These are phyloP conservation scores for Ceratobasidium sp. DNA, from an alignment of 1,284 basidiomycete species.

Conservation along the genomic window DNA sequence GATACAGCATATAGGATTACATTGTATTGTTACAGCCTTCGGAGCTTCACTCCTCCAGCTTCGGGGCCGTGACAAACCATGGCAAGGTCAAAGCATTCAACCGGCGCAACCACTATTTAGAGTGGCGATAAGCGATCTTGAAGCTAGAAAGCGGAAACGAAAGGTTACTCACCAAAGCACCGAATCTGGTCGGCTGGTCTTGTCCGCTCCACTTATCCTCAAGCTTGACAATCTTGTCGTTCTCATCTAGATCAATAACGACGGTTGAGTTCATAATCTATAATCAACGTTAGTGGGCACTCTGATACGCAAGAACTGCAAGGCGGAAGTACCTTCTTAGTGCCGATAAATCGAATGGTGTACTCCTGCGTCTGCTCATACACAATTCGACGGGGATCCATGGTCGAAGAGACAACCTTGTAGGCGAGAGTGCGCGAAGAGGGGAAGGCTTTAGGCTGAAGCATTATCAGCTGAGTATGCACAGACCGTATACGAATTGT, in stretches of 20 bases:
- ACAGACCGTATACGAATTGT: neutral
- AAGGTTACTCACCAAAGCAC: conserved; percentile 52
- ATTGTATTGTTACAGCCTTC: too few species aligned
- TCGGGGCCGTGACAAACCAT: conserved; percentile 48
- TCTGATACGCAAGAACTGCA: neutral
- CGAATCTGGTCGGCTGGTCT: conserved; percentile 62
- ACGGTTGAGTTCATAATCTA: conserved; percentile 67
- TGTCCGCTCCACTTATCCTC: conserved; percentile 73
- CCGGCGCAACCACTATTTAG: conserved; percentile 57
- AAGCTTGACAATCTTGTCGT: conserved; percentile 68
- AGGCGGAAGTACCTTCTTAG: conserved; percentile 60
- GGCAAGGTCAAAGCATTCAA: conserved; percentile 63
- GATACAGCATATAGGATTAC: too few species aligned
- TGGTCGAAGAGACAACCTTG: conserved; percentile 67
- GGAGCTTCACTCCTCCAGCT: conserved; percentile 6
- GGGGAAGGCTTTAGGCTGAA: conserved; percentile 66
- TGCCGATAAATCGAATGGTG: conserved; percentile 62
- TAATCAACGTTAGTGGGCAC: conserved; percentile 53
- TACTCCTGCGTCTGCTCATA: conserved; percentile 72
- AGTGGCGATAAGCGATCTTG: neutral
- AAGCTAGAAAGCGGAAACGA: neutral
- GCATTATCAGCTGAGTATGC: neutral
- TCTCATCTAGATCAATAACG: conserved; percentile 69
- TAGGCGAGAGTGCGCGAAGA: conserved; percentile 62
- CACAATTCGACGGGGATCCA: conserved; percentile 65